These are phyloP conservation scores for Xanthoceras sorbifolium DNA, from an alignment of 345 rosid genomes.

Conservation along the genomic window DNA sequence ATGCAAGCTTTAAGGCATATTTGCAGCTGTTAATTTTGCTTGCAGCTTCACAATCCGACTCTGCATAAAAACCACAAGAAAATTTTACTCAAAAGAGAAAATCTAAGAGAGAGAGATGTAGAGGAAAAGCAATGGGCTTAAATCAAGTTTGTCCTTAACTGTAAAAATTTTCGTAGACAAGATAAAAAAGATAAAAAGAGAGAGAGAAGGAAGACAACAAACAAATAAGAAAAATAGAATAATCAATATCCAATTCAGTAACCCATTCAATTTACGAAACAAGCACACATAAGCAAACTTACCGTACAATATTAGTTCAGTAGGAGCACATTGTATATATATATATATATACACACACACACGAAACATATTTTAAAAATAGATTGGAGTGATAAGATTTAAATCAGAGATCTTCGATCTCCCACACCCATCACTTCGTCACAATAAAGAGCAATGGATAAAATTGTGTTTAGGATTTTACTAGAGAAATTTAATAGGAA, in stretches of 20 bases:
- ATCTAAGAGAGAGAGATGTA: background rate
- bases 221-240: background rate
- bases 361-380: background rate
- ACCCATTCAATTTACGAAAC: background rate
- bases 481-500: background rate
- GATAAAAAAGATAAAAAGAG: background rate
- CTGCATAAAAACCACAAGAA: conserved; percentile 34
- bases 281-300: background rate
- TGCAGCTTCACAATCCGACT: conserved; percentile 58
- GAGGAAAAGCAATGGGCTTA: background rate
- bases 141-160: background rate
- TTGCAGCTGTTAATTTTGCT: conserved; percentile 46
- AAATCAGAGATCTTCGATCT: background rate
- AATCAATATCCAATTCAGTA: background rate
- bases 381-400: background rate
- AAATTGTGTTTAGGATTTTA: background rate
- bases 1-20: conserved; percentile 20
- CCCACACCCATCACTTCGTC: background rate
- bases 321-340: background rate
- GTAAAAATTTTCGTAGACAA: background rate
- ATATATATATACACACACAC: no score
- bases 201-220: no score
- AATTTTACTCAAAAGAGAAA: background rate
- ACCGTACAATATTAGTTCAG: background rate
- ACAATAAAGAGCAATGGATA: background rate